Evolutionary conservation across 2,329 filamentous ascomycete genomes (phyloP).

Genomic region (Colletotrichum trifolii): DNA sequence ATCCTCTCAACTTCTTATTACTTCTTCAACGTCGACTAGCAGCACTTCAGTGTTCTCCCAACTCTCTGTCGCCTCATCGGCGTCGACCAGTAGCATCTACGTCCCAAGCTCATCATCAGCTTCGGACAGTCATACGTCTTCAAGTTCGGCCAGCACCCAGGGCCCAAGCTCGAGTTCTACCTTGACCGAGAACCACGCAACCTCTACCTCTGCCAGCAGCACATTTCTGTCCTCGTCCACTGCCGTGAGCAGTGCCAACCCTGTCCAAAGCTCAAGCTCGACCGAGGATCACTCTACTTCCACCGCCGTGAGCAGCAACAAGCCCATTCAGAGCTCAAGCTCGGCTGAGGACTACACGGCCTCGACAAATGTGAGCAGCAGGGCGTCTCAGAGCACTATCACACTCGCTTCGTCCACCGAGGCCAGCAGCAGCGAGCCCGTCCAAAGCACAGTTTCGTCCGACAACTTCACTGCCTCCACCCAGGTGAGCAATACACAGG

Average conservation of each 20-base stretch:
- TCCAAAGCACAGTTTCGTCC: neutral
- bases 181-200: constrained; percentile 6
- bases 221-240: constrained; percentile 10
- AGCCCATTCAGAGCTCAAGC: neutral
- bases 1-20: too few relatives aligned
- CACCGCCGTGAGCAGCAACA: constrained; percentile 2
- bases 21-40: too few relatives aligned
- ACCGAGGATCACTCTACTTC: constrained; percentile 1
- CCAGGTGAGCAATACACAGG: neutral
- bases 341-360: neutral
- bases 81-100: too few relatives aligned
- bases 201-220: constrained; percentile 11
- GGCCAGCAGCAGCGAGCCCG: constrained; percentile 11
- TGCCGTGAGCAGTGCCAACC: constrained; percentile 13
- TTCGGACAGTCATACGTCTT: too few relatives aligned
- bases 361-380: constrained; percentile 5
- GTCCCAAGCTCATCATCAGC: too few relatives aligned
- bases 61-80: too few relatives aligned
- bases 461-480: constrained; percentile 10
- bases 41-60: too few relatives aligned
- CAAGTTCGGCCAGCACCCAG: neutral
- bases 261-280: neutral
- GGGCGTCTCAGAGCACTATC: too few relatives aligned
- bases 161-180: neutral
- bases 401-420: neutral